phyloP scores from a whole-genome alignment of 805 yeast genomes.

The Hanseniaspora taiwanica region DNA sequence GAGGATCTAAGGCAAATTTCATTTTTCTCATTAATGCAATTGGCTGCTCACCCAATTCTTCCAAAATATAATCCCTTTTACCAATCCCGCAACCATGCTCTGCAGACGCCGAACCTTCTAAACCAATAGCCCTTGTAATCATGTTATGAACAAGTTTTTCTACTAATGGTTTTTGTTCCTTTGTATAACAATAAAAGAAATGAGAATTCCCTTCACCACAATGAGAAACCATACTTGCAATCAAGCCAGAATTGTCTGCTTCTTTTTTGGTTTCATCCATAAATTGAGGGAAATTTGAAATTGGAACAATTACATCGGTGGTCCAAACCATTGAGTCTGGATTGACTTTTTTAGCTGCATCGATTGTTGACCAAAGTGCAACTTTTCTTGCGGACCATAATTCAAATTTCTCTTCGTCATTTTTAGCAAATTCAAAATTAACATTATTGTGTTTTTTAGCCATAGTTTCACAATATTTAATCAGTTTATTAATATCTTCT shows the following conservation, averaged over 20 bases:
- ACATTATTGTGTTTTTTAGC: conserved; percentile 41
- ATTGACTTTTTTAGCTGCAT: conserved; percentile 41
- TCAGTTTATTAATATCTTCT: conserved; percentile 29
- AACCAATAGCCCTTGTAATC: conserved; percentile 50
- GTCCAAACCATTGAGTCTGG: conserved; percentile 49
- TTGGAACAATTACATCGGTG: conserved; percentile 76
- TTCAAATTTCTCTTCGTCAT: conserved; percentile 48
- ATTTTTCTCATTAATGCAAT: conserved; percentile 61
- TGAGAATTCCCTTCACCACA: conserved; percentile 82
- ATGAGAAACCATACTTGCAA: conserved; percentile 59
- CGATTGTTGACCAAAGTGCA: conserved; percentile 50
- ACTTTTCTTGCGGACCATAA: conserved; percentile 70
- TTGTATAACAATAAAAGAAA: conserved; percentile 46
- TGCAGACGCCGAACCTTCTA: conserved; percentile 78
- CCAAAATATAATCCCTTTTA: conserved; percentile 44
- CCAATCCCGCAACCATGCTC: conserved; percentile 83
- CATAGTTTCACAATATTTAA: conserved; percentile 34
- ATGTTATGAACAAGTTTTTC: conserved; percentile 41
- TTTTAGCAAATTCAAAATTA: conserved; percentile 50
- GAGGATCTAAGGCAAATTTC: conserved; percentile 63
- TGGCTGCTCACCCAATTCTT: conserved; percentile 57
- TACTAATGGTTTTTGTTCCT: conserved; percentile 34
- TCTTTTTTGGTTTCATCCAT: conserved; percentile 50
- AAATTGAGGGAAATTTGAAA: conserved; percentile 50
- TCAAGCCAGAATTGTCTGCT: conserved; percentile 36